Percentiles rank a stretch among this genome's conserved stretches.
These are phyloP conservation scores for Ophiostoma sp. DNA, from an alignment of 2,329 filamentous ascomycete genomes.

Conservation along the genomic window DNA sequence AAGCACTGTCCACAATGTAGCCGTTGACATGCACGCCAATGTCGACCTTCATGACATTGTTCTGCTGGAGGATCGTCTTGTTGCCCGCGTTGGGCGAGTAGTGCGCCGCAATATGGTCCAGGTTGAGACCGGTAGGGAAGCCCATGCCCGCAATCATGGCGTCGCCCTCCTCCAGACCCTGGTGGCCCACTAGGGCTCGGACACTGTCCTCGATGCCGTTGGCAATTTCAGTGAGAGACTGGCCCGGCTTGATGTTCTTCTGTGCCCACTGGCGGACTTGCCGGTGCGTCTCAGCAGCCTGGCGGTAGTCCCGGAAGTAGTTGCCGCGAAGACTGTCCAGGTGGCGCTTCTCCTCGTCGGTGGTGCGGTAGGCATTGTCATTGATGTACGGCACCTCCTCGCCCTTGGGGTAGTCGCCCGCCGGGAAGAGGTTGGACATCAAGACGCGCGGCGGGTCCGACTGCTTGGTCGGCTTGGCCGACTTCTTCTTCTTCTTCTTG, in stretches of 20 bases:
- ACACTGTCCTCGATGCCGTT: constrained; percentile 81
- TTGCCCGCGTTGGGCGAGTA: constrained; percentile 84
- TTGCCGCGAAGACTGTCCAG: constrained; percentile 78
- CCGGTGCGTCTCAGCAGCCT: constrained; percentile 76
- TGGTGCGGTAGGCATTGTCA: constrained; percentile 77
- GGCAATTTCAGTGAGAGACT: constrained; percentile 74
- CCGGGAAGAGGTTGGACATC: constrained; percentile 72
- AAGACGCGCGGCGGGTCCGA: constrained; percentile 75
- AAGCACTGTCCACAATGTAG: constrained; percentile 77
- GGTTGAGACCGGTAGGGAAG: constrained; percentile 77
- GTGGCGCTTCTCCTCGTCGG: constrained; percentile 80
- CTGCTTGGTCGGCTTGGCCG: constrained; percentile 66
- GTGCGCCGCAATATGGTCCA: constrained; percentile 81
- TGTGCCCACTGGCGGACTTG: constrained; percentile 80
- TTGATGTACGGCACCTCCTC: constrained; percentile 76
- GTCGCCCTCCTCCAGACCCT: constrained; percentile 74
- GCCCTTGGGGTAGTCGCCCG: constrained; percentile 71
- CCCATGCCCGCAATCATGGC: constrained; percentile 75
- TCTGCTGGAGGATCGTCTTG: constrained; percentile 68
- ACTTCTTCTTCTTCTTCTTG: constrained; percentile 75
- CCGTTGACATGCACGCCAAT: constrained; percentile 81
- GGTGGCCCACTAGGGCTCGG: constrained; percentile 71
- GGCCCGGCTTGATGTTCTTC: constrained; percentile 75
- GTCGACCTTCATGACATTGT: constrained; percentile 81
- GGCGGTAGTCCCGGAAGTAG: constrained; percentile 74